phyloP scores from a whole-genome alignment of 768 basidiomycete genomes.

The Suillus lakei region DNA sequence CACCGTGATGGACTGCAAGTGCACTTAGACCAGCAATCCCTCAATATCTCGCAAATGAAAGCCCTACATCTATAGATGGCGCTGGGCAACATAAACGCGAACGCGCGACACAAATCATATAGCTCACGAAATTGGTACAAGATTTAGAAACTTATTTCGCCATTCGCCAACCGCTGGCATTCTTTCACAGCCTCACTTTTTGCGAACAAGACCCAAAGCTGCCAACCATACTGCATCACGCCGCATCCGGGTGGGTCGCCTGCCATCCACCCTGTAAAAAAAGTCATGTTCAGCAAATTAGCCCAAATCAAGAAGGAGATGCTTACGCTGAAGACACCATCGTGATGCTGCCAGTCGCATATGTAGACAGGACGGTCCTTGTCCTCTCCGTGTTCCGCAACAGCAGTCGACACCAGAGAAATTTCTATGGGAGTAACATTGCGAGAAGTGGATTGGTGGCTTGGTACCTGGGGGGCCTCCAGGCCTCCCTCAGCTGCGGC shows the following conservation, averaged over 20 bases:
- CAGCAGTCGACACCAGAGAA: slow-evolving; percentile 24
- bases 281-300: neutral
- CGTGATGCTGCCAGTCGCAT: slow-evolving; percentile 27
- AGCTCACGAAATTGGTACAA: neutral
- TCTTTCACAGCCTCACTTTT: neutral
- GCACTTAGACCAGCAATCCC: neutral
- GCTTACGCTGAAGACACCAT: slow-evolving; percentile 27
- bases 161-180: too few relatives aligned
- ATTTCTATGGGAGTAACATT: slow-evolving; percentile 25
- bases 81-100: neutral
- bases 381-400: slow-evolving; percentile 22
- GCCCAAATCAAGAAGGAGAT: neutral
- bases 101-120: neutral
- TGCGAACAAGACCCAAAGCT: neutral
- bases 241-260: slow-evolving; percentile 1
- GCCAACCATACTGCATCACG: neutral
- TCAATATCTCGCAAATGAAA: neutral
- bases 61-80: neutral
- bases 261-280: slow-evolving; percentile 12
- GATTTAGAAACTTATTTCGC: neutral
- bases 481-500: slow-evolving; percentile 24
- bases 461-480: neutral
- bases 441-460: slow-evolving; percentile 5
- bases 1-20: neutral
- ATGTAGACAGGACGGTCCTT: slow-evolving; percentile 22